Conservation (phyloP, 2,329 filamentous ascomycete species). For the Colletotrichum aenigma region DNA sequence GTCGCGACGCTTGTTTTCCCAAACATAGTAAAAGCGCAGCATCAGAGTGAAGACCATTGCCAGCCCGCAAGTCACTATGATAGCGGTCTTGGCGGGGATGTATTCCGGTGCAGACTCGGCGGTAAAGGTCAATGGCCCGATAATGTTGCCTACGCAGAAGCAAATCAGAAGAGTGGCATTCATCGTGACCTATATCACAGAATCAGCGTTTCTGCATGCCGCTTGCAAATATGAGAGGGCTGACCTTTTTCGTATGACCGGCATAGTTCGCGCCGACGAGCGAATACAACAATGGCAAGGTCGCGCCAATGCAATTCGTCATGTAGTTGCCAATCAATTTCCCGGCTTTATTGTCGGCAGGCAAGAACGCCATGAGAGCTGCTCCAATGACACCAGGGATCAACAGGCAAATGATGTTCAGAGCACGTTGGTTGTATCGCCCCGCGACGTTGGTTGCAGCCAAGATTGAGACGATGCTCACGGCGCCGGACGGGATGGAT, state of each 20-base stretch:
- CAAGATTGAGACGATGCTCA: slow-evolving; percentile 65
- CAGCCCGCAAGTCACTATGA: slow-evolving; percentile 56
- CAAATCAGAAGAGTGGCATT: slow-evolving; percentile 38
- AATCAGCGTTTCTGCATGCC: background rate
- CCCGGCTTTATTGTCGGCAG: slow-evolving; percentile 45
- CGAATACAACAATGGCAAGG: slow-evolving; percentile 67
- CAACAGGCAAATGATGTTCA: slow-evolving; percentile 42
- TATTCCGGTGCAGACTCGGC: slow-evolving; percentile 63
- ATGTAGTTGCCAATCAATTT: slow-evolving; percentile 69
- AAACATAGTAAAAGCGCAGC: slow-evolving; percentile 2
- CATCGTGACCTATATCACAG: slow-evolving; percentile 51
- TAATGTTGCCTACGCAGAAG: slow-evolving; percentile 60
- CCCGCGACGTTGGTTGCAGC: slow-evolving; percentile 62
- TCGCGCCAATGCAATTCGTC: slow-evolving; percentile 68
- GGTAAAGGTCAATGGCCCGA: slow-evolving; percentile 68
- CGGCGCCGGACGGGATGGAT: slow-evolving; percentile 69
- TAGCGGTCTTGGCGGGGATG: slow-evolving; percentile 58
- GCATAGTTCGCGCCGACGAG: slow-evolving; percentile 75
- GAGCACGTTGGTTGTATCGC: slow-evolving; percentile 50
- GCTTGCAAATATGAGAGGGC: background rate
- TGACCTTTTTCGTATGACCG: slow-evolving; percentile 66
- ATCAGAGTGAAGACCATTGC: slow-evolving; percentile 1
- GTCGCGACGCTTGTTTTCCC: slow-evolving; percentile 19
- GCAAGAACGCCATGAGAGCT: slow-evolving; percentile 61
- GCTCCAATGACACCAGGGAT: slow-evolving; percentile 45